phyloP scores from a whole-genome alignment of 192 early-diverging fungal species.

The Gonapodya sp. region DNA sequence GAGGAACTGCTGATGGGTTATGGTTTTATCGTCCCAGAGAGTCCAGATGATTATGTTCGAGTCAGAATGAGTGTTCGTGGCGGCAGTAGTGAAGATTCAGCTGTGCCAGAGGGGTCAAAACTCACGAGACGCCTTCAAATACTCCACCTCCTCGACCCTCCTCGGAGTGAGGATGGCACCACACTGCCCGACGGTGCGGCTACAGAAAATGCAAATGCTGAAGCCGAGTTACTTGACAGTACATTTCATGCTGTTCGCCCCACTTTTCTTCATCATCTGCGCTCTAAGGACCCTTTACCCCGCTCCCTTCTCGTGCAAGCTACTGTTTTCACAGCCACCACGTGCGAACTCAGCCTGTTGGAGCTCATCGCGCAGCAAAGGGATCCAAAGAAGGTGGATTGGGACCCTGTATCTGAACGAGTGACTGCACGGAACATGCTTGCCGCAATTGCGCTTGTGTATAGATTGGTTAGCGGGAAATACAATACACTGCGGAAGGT shows the following conservation, averaged over 20 bases:
- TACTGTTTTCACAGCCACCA: neutral
- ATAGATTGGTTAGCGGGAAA: neutral
- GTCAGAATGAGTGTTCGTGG: neutral
- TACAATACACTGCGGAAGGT: neutral
- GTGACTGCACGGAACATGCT: neutral
- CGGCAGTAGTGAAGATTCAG: neutral
- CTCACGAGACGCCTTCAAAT: neutral
- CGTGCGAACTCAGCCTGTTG: neutral
- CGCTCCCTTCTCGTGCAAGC: neutral
- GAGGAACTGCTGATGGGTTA: constrained; percentile 7
- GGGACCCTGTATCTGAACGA: neutral
- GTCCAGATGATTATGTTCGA: neutral
- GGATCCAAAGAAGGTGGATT: neutral
- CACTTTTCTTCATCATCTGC: neutral
- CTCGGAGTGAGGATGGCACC: neutral
- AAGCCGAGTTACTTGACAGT: neutral
- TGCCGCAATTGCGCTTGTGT: neutral
- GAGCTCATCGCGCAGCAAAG: neutral
- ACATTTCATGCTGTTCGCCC: neutral
- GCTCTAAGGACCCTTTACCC: neutral
- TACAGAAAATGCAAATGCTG: neutral
- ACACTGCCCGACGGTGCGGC: neutral
- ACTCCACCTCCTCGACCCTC: neutral
- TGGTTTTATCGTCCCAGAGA: neutral
- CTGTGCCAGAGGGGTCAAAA: neutral